Evolutionary conservation across 768 basidiomycete genomes (phyloP), one percentile per base, ranked within the genome.

Genomic region (Cyathus striatus): DNA sequence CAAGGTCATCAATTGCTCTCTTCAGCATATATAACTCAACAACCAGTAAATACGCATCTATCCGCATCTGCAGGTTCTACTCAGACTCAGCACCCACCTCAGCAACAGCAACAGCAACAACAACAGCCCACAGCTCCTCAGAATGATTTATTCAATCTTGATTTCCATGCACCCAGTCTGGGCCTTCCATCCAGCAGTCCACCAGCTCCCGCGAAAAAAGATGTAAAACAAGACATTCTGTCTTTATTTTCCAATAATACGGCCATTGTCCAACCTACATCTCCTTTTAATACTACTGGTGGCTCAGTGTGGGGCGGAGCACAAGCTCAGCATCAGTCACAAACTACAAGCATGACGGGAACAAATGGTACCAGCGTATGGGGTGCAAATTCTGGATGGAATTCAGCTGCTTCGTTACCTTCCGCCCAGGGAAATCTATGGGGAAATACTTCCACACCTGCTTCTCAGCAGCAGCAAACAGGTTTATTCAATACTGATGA

Each of bases 211-310:
- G 68, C 74, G 0, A 75, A 72, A 59, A 89, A 87, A 55, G 84
- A 89, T 53, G 74, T 83, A 35, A 93, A 91, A 52, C 76, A 88
- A 42, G 86, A 94, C 50, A 94, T 94, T 49, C 69, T 94, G 14
- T 88, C 88, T 0, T 73, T 94, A 32, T 92, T 89, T 60, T 78
- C 86, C 13, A 53, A 74, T 1, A 58, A 75, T 0, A 57, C 70
- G 1, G 52, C 70, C 2, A 53, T 66, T 25, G 54, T 66, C 23
- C 49, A 64, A 40, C 41, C 62, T 35, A 45, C 51, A 4, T 39
- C 54, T 21, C 56, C 59, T 14, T 70, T 65, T 48, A 70, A 64
- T 2, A 66, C 72, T 38, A 70, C 69, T 46, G 45, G 51, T 20
- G 47, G 49, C 21, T 52, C 60, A 25, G 35, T 56, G 7, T 42